A percentile compares a stretch with the other conserved stretches of the same genome.
Evolutionary conservation across 1,284 basidiomycete species (phyloP).

Genomic region (Tilletia indica): DNA sequence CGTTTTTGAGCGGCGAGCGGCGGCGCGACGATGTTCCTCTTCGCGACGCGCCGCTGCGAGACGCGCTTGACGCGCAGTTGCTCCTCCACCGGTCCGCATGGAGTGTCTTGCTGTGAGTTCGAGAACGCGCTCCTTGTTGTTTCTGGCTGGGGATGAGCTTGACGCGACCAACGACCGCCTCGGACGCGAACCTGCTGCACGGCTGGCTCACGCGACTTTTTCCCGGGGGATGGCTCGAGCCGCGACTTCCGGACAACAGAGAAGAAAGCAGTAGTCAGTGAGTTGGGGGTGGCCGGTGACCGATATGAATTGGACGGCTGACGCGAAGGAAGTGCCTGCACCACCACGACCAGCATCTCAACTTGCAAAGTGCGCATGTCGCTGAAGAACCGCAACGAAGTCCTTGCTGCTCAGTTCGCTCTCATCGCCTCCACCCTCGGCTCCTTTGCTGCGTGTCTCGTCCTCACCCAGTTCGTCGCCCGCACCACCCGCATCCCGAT

Average conservation of each 20-base stretch:
- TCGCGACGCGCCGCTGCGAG: constrained; percentile 6
- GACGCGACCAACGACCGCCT: too few relatives aligned
- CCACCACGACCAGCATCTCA: neutral
- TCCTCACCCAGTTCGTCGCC: constrained; percentile 29
- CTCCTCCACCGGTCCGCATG: neutral
- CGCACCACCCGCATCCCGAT: constrained; percentile 29
- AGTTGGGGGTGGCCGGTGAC: constrained; percentile 11
- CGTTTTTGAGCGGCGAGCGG: neutral
- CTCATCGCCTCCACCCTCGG: constrained; percentile 36
- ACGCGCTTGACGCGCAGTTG: constrained; percentile 1
- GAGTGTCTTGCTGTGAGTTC: too few relatives aligned
- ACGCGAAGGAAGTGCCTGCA: neutral
- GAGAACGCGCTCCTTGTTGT: too few relatives aligned
- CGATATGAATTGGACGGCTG: neutral
- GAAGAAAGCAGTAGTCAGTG: too few relatives aligned
- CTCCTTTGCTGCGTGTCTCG: constrained; percentile 36
- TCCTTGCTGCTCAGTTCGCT: constrained; percentile 25
- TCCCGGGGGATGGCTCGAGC: too few relatives aligned
- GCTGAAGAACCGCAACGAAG: constrained; percentile 1
- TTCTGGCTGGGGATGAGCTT: too few relatives aligned
- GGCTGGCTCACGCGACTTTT: too few relatives aligned
- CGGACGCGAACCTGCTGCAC: too few relatives aligned
- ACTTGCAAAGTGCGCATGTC: neutral
- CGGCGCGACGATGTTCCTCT: neutral
- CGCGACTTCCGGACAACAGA: too few relatives aligned